Percentiles rank a stretch among this genome's conserved stretches.
Conservation (phyloP, 139 green algal species). For the Chlamydomonas schloesseri region DNA sequence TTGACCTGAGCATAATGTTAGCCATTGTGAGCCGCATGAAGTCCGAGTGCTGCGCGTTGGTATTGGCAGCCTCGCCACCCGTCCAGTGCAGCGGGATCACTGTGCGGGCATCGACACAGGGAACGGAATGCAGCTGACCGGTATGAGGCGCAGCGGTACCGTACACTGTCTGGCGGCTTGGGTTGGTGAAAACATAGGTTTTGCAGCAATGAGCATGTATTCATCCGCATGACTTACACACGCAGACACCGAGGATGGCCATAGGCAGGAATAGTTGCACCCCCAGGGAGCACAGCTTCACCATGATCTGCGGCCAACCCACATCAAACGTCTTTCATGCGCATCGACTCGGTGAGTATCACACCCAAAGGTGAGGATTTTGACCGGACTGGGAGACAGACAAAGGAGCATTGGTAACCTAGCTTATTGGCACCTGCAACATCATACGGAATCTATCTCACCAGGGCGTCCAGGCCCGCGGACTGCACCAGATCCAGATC, state of each 20-base stretch:
- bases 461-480: constrained; percentile 39
- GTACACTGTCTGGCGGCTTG: too few relatives aligned
- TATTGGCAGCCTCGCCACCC: not conserved
- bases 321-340: too few relatives aligned
- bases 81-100: constrained; percentile 33
- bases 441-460: not conserved
- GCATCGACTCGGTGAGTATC: too few relatives aligned
- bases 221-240: too few relatives aligned
- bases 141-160: too few relatives aligned
- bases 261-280: constrained; percentile 53
- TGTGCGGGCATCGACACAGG: not conserved
- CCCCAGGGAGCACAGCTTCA: constrained; percentile 48
- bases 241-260: constrained; percentile 15
- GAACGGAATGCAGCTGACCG: too few relatives aligned
- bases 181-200: too few relatives aligned
- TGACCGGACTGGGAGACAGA: too few relatives aligned
- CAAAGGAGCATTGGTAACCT: too few relatives aligned
- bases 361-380: too few relatives aligned
- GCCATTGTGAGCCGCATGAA: constrained; percentile 54
- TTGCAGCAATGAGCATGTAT: too few relatives aligned
- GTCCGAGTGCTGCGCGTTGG: not conserved
- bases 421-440: too few relatives aligned
- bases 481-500: constrained; percentile 23
- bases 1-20: constrained; percentile 23
- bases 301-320: constrained; percentile 57